Evolutionary conservation across 1,284 basidiomycete genomes (phyloP), one percentile per base, ranked within the genome.

Genomic region (Tylopilus orsonianus): DNA sequence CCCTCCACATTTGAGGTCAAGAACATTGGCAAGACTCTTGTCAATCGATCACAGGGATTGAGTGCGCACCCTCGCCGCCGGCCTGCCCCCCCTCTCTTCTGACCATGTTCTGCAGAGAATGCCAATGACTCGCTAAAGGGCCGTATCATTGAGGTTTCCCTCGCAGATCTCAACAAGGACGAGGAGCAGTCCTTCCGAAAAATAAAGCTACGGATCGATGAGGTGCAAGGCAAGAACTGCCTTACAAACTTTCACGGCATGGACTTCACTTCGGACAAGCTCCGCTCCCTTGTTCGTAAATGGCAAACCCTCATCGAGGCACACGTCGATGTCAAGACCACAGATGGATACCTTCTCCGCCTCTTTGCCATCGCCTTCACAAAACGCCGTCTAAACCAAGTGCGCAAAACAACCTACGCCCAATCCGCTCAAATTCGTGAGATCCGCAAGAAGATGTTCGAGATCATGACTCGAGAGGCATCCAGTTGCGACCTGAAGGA

Each of bases 201-300:
- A 85, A 96, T 99, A 76, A 93, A 94, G 78, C 85, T 99, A 71
- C 90, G 93, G 65, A 82, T 99, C 64, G 96, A 99, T 71, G 96
- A 98, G 68, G 83, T 99, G 59, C 89, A 97, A 78, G 97, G 96
- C 79, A 97, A 95, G 81, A 96, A 92, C 83, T 98, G 95, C 81
- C 83, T 99, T 50, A 98, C 97, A 73, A 97, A 96, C 78, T 99
- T 99, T 90, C 90, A 96, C 78, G 97, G 96, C 71, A 99, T 99
- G 97, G 93, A 97, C 80, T 98, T 99, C 80, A 99, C 97, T 57
- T 97, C 94, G 57, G 97, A 99, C 87, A 99, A 99, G 79, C 87
- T 99, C 61, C 94, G 97, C 58, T 99, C 97, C 50, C 93, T 99
- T 66, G 97, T 99, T 64, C 93, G 96, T 73, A 99, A 99, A 79